Percentiles rank a stretch among this genome's conserved stretches.
Conservation (phyloP, 2,329 filamentous ascomycete genomes). For the Exserohilum rostratum region DNA sequence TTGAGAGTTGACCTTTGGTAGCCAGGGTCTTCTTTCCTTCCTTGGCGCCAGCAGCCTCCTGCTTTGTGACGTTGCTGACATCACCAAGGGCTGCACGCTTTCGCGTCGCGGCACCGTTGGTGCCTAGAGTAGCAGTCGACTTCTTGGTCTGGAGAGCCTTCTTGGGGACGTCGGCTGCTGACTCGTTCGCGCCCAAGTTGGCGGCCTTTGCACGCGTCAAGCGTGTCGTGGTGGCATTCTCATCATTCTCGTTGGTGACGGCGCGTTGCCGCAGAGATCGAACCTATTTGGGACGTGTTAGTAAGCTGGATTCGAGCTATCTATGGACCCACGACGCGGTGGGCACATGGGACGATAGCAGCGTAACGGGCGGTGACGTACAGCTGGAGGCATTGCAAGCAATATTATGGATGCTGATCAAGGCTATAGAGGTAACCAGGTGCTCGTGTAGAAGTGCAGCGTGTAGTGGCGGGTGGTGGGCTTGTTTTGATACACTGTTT, state of each 20-base stretch:
- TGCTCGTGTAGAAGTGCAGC: slow-evolving; percentile 32
- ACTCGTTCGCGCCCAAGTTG: slow-evolving; percentile 62
- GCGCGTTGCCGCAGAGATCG: slow-evolving; percentile 75
- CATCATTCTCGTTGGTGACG: slow-evolving; percentile 91
- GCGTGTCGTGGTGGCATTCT: slow-evolving; percentile 79
- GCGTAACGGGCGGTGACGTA: slow-evolving; percentile 50
- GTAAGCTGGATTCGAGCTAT: slow-evolving; percentile 24
- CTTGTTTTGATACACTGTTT: slow-evolving; percentile 48
- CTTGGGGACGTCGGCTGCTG: slow-evolving; percentile 63
- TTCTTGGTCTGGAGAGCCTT: slow-evolving; percentile 55
- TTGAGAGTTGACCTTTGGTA: slow-evolving; percentile 74
- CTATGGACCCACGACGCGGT: slow-evolving; percentile 11
- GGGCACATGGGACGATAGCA: slow-evolving; percentile 16
- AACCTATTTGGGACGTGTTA: slow-evolving; percentile 60
- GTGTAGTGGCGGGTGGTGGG: slow-evolving; percentile 34
- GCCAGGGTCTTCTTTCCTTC: slow-evolving; percentile 72
- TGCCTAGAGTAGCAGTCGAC: slow-evolving; percentile 43
- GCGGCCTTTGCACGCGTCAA: slow-evolving; percentile 92
- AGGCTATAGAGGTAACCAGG: slow-evolving; percentile 37
- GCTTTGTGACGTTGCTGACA: slow-evolving; percentile 92
- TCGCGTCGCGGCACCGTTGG: slow-evolving; percentile 57
- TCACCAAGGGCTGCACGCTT: slow-evolving; percentile 89
- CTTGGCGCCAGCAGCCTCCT: slow-evolving; percentile 58
- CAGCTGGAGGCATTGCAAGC: slow-evolving; percentile 61
- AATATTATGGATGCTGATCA: slow-evolving; percentile 47